Conservation (phyloP, 441 rosid species). For the Gossypium aridum region DNA sequence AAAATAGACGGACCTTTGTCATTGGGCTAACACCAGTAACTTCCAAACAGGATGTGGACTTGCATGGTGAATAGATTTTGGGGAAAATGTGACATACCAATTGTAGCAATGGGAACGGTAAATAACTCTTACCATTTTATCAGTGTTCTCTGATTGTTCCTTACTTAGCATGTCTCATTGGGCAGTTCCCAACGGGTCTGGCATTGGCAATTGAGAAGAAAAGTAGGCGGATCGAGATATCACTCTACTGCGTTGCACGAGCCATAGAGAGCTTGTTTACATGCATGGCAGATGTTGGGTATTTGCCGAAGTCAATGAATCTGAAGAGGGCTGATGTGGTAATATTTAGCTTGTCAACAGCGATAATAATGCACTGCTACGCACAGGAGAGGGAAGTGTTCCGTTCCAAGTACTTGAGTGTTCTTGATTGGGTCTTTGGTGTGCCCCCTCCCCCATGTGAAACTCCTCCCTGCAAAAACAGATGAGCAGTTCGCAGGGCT, state of each 20-base stretch:
- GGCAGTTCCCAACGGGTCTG: slow-evolving; percentile 84
- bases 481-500: not conserved
- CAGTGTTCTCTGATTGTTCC: not conserved
- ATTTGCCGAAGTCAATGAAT: not conserved
- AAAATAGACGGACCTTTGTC: not conserved
- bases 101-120: slow-evolving; percentile 80
- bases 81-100: slow-evolving; percentile 58
- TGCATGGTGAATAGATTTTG: slow-evolving; percentile 72
- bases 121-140: not conserved
- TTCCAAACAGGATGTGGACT: slow-evolving; percentile 66
- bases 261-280: slow-evolving; percentile 1
- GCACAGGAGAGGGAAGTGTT: slow-evolving; percentile 89
- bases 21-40: not conserved
- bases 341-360: slow-evolving; percentile 27
- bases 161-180: not conserved
- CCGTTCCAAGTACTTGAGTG: slow-evolving; percentile 83
- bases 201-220: slow-evolving; percentile 89
- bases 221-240: slow-evolving; percentile 86
- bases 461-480: not conserved
- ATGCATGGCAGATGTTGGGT: not conserved
- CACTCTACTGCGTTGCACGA: slow-evolving; percentile 86
- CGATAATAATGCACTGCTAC: slow-evolving; percentile 90
- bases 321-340: not conserved
- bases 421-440: slow-evolving; percentile 82
- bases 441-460: not conserved